Base-by-base conservation (phyloP, 192 early-diverging fungal genomes). In the Coemansia sp. region DNA sequence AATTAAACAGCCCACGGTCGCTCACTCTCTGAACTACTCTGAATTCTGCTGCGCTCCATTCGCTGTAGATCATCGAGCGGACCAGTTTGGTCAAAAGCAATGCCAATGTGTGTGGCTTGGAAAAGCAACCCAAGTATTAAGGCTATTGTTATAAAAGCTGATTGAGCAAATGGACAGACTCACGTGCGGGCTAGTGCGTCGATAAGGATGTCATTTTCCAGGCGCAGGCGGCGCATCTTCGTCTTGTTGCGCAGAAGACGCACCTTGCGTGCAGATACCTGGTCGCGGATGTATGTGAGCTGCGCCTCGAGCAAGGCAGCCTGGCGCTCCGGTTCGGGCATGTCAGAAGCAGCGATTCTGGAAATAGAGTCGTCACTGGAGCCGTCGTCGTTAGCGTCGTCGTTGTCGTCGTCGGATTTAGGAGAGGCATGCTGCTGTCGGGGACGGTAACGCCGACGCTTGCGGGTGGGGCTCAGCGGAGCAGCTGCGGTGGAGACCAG, bases 141-240 rank as follows among this genome's bases (percentile, higher is more conserved):
- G 1, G 30, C 3, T 30, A 3, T 30, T 30, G 30, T 30, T 30
- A 2, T 30, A 3, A 30, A 30, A 30, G 30, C 3, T 30, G 30
- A 30, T 30, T 3, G 30, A 30, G 30, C 30, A 3, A 30, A 30
- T 30, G 30, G 30, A 30, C 30, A 3, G 30, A 30, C 5, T 41
- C 35, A 59, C 3, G 57, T 59, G 33, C 57, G 64, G 8, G 64
- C 67, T 14, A 75, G 59, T 11, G 73, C 64, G 60, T 75, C 73
- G 41, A 75, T 60, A 1, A 75, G 67, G 18, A 76, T 76, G 55
- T 76, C 74, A 56, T 76, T 76, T 52, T 76, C 74, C 60, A 76
- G 24, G 35, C 74, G 74, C 64, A 76, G n/a, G 11, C 74, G 74
- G 24, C 74, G 74, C 45, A 64, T 58, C 62, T 76, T 76, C 12